Conservation (phyloP, 2,329 filamentous ascomycete species). For the Aspergillus fumigatiaffinis region DNA sequence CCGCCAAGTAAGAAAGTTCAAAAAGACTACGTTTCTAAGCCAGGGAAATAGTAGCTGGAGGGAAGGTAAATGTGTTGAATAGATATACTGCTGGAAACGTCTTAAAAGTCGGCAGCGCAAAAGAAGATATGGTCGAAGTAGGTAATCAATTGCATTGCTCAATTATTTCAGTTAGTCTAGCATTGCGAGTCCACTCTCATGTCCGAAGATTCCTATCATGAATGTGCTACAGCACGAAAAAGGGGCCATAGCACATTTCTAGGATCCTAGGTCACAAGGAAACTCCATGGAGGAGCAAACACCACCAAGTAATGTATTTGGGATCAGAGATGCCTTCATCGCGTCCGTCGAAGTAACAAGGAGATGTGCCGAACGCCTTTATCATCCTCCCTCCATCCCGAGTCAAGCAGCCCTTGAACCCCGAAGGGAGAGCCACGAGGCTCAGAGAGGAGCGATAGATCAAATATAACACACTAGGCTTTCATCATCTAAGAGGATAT, state of each 20-base stretch:
- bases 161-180: background rate
- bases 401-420: conserved; percentile 78
- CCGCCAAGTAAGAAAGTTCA: background rate
- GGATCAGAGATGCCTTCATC: conserved; percentile 94
- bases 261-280: conserved; percentile 8
- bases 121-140: background rate
- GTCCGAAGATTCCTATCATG: conserved; percentile 14
- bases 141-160: background rate
- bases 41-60: background rate
- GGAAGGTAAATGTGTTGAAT: background rate
- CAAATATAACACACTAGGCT: conserved; percentile 95
- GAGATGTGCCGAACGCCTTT: conserved; percentile 98
- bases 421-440: conserved; percentile 72
- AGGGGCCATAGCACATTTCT: conserved; percentile 2
- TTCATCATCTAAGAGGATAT: conserved; percentile 82
- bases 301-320: conserved; percentile 50
- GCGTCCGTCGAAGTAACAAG: conserved; percentile 97
- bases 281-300: conserved; percentile 13
- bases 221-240: background rate
- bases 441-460: conserved; percentile 63
- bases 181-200: background rate
- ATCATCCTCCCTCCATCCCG: conserved; percentile 73
- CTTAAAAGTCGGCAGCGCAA: background rate
- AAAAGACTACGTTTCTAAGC: background rate
- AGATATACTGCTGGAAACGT: background rate